A percentile compares a stretch with the other conserved stretches of the same genome.
Conservation (phyloP, 2,329 filamentous ascomycete genomes). For the Colletotrichum costaricense region DNA sequence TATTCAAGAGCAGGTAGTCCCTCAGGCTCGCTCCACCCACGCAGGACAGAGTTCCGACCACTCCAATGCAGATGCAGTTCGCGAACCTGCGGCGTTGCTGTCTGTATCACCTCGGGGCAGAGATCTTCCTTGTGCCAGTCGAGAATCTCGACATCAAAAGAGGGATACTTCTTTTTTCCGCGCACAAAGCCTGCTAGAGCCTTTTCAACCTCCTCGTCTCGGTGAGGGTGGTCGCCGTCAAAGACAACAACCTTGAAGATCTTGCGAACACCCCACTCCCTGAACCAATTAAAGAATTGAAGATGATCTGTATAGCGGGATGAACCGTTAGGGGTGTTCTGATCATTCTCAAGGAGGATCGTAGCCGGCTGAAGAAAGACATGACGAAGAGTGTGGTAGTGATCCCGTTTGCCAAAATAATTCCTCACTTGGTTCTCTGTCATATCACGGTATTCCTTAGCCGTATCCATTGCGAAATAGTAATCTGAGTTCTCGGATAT, state of each 20-base stretch:
- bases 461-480: neutral
- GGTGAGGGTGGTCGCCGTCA: constrained; percentile 40
- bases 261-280: constrained; percentile 39
- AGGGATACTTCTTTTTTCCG: neutral
- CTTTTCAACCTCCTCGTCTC: constrained; percentile 43
- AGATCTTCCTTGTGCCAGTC: constrained; percentile 46
- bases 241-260: constrained; percentile 45
- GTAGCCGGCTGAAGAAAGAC: neutral
- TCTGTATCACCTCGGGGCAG: constrained; percentile 28
- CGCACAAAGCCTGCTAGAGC: constrained; percentile 28
- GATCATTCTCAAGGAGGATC: neutral
- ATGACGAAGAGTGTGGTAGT: neutral
- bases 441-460: neutral
- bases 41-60: constrained; percentile 46
- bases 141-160: constrained; percentile 42
- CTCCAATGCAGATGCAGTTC: constrained; percentile 45
- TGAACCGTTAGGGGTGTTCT: neutral
- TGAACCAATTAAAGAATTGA: constrained; percentile 43
- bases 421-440: neutral
- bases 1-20: constrained; percentile 40
- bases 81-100: constrained; percentile 24
- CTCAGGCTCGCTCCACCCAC: constrained; percentile 43
- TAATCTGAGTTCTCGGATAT: neutral
- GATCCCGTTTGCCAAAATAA: neutral
- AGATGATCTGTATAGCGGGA: constrained; percentile 35